Evolutionary conservation across 805 yeast genomes (phyloP), one percentile per base, ranked within the genome.

Genomic region (Candida krabiensis): DNA sequence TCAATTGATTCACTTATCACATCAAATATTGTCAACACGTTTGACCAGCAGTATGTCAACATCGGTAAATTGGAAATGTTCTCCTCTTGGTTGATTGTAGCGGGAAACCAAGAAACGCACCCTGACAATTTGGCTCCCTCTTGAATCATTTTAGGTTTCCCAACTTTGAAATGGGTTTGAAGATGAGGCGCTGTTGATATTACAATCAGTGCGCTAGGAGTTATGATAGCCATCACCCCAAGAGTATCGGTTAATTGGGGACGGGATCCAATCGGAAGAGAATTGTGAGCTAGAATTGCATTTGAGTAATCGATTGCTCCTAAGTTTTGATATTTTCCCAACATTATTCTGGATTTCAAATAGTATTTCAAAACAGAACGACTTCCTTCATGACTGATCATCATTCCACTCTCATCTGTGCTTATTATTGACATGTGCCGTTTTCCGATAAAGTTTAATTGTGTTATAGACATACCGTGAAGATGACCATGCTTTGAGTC

Each of bases 21-120:
- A 38, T 80, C 83, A 7, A 81, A 47, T 2, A 86, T 52, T 0
- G 80, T 77, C 37, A 86, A 50, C 6, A 69, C 66, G 41, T 80
- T 78, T n/a, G 77, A 67, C 84, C 88, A 84, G 26, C 85, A 69
- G 46, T 80, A 85, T 0, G 85, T 90, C 28, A 86, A 56, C 41
- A 70, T 61, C 0, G 87, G 75, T 0, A 37, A 18, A 25, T 45
- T 61, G 50, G 52, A 49, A 49, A 54, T 28, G 38, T n/a, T 40
- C 34, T 6, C 59, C 50, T 53, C 53, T 12, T 46, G 47, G 23
- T 39, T 42, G 8, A 51, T 50, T 3, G 66, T 59, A 9, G 71
- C 73, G 0, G 93, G 93, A 47, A 67, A 80, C 93, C 91, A 83
- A 12, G 73, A 60, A 7, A 80, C 52, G 41, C 75, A 67, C 0